These are phyloP conservation scores for Candida glucosophila DNA, from an alignment of 1,139 yeast species.

Conservation along the genomic window DNA sequence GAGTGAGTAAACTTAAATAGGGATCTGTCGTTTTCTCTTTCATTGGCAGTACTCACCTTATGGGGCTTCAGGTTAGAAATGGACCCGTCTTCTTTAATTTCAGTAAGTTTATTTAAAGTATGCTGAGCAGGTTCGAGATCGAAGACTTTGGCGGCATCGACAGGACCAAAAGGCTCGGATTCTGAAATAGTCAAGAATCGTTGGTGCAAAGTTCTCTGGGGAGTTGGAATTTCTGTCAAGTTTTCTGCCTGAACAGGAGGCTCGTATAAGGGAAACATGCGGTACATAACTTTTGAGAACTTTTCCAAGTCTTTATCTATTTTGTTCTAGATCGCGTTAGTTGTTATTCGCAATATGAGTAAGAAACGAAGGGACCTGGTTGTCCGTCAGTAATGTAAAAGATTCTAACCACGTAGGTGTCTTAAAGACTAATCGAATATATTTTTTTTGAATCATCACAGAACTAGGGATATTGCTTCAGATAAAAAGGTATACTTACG, in stretches of 20 bases:
- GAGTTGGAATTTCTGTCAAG: slow-evolving; percentile 90
- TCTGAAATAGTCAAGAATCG: slow-evolving; percentile 87
- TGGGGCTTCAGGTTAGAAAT: slow-evolving; percentile 12
- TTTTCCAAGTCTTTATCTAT: slow-evolving; percentile 42
- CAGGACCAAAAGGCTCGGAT: slow-evolving; percentile 93
- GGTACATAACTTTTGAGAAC: slow-evolving; percentile 57
- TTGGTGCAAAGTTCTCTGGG: slow-evolving; percentile 74
- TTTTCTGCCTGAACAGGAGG: slow-evolving; percentile 48
- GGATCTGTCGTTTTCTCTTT: slow-evolving; percentile 49
- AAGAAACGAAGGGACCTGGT: too few species aligned
- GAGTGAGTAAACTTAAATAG: slow-evolving; percentile 70
- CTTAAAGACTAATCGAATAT: slow-evolving; percentile 79
- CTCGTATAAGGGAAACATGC: slow-evolving; percentile 71
- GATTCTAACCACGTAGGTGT: slow-evolving; percentile 53
- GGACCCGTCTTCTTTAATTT: slow-evolving; percentile 36
- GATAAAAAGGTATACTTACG: slow-evolving; percentile 39
- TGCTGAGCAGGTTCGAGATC: slow-evolving; percentile 79
- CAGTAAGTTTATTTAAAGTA: slow-evolving; percentile 59
- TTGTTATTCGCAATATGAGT: too few species aligned
- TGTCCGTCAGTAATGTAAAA: too few species aligned
- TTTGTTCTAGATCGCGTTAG: slow-evolving; percentile 34
- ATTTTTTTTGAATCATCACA: slow-evolving; percentile 38
- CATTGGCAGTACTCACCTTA: slow-evolving; percentile 40
- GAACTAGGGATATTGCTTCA: neutral
- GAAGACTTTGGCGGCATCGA: slow-evolving; percentile 86